Base-by-base conservation (phyloP, 371 early-diverging fungal species). In the Cokeromyces recurvatus region DNA sequence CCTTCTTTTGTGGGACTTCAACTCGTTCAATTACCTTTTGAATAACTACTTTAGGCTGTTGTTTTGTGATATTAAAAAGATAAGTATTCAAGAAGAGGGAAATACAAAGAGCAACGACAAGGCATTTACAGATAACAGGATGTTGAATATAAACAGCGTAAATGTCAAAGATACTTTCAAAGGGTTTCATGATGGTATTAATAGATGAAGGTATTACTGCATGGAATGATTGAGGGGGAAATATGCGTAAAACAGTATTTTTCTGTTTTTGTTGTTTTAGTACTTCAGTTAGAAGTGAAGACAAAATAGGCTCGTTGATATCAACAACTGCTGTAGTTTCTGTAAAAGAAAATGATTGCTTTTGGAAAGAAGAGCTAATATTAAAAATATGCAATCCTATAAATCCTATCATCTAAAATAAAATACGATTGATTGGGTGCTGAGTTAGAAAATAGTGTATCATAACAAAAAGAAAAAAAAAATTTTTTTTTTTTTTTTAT, bases 51-150 rank as follows among this genome's bases (percentile, higher is more conserved):
- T 68, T 63, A 10, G 57, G 57, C 35, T 73, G 72, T 46, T 77
- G 74, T 39, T 73, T 68, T 23, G 73, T 68, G 5, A 74, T 63
- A 38, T 81, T 79, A 41, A 79, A 74, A 36, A 83, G 57, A 34
- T 78, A 79, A 32, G 77, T 75, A 51, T 83, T 83, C 48, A 83
- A 68, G 46, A 79, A 56, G 12, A 83, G 50, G 0, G 81, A 81
- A 7, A 75, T 61, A 17, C 64, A 59, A 19, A 83, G 62, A 22
- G 61, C 62, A 48, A 79, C 23, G 11, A 66, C 64, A 25, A 79
- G 59, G 69, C 75, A 78, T 57, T 78, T 79, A 40, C 77, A 73
- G 40, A 82, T 57, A 23, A 82, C 76, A 16, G 79, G 79, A 51
- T 79, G 78, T 46, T 78, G 78, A 19, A 77, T 67, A 44, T 71